These are phyloP conservation scores for Rhodotorula taiwanensis DNA, from an alignment of 768 basidiomycete genomes.

Conservation along the genomic window DNA sequence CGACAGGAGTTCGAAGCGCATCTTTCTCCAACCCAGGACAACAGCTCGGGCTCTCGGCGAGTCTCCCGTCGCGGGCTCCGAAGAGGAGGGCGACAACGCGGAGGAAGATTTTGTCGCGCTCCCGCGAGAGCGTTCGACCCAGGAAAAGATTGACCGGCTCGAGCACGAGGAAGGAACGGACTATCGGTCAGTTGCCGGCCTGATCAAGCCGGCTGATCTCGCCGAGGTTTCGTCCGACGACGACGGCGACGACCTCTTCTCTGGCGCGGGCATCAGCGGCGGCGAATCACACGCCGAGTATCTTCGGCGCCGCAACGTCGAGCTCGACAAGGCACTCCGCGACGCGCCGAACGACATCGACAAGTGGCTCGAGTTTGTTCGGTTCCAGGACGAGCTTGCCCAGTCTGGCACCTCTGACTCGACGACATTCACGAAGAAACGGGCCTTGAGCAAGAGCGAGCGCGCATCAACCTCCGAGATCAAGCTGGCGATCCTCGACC, in stretches of 20 bases:
- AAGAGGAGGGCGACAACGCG: neutral
- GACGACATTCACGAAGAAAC: slow-evolving; percentile 8
- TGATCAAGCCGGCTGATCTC: slow-evolving; percentile 26
- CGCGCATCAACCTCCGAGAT: slow-evolving; percentile 40
- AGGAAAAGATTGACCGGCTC: slow-evolving; percentile 19
- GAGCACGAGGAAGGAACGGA: slow-evolving; percentile 36
- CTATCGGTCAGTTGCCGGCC: slow-evolving; percentile 38
- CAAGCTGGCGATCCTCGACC: slow-evolving; percentile 44
- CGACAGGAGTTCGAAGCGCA: slow-evolving; percentile 23
- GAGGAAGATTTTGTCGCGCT: slow-evolving; percentile 21
- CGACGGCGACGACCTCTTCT: slow-evolving; percentile 21
- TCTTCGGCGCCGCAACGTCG: slow-evolving; percentile 35
- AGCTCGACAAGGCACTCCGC: slow-evolving; percentile 39
- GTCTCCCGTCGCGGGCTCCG: too few relatives aligned
- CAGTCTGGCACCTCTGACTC: slow-evolving; percentile 26
- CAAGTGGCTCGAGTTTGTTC: slow-evolving; percentile 43
- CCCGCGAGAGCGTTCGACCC: slow-evolving; percentile 1
- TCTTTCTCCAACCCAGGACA: slow-evolving; percentile 24
- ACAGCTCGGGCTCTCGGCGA: slow-evolving; percentile 13
- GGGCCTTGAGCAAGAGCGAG: slow-evolving; percentile 20
- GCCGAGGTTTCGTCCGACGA: neutral
- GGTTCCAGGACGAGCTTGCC: slow-evolving; percentile 38
- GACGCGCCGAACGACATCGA: slow-evolving; percentile 39
- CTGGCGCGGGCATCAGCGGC: slow-evolving; percentile 25
- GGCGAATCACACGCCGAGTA: slow-evolving; percentile 40